Percentiles rank a stretch among this genome's conserved stretches.
These are phyloP conservation scores for Colletotrichum sansevieriae DNA, from an alignment of 2,329 filamentous ascomycete genomes.

Conservation along the genomic window DNA sequence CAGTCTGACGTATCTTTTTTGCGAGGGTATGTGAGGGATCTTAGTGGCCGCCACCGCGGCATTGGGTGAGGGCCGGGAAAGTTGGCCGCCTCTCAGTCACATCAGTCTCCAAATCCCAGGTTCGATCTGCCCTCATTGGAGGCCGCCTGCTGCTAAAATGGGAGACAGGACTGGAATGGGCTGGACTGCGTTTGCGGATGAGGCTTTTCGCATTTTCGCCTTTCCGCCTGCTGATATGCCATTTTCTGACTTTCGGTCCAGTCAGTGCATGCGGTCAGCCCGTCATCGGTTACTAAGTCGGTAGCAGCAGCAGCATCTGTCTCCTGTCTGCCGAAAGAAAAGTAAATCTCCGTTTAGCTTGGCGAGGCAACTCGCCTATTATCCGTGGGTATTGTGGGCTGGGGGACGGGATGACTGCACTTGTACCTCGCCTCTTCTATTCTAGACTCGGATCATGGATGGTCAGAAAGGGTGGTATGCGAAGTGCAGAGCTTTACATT, in stretches of 20 bases:
- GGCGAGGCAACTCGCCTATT: slow-evolving; percentile 21
- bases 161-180: slow-evolving; percentile 28
- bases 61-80: slow-evolving; percentile 28
- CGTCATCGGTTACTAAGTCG: slow-evolving; percentile 1
- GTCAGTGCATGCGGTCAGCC: slow-evolving; percentile 32
- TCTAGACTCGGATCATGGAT: slow-evolving; percentile 23
- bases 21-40: slow-evolving; percentile 31
- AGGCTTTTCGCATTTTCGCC: slow-evolving; percentile 5
- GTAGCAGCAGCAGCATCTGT: slow-evolving; percentile 18
- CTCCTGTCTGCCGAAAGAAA: slow-evolving; percentile 11
- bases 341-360: slow-evolving; percentile 18
- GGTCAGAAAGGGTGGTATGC: slow-evolving; percentile 23
- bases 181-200: slow-evolving; percentile 21
- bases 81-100: neutral
- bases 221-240: slow-evolving; percentile 16
- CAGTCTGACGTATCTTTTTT: slow-evolving; percentile 39
- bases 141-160: slow-evolving; percentile 38
- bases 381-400: slow-evolving; percentile 14
- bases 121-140: slow-evolving; percentile 41
- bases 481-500: slow-evolving; percentile 2
- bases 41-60: slow-evolving; percentile 41
- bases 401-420: slow-evolving; percentile 23
- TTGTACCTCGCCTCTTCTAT: slow-evolving; percentile 22
- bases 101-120: slow-evolving; percentile 34
- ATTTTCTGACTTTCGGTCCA: slow-evolving; percentile 20